Conservation (phyloP, 108 stramenopile genomes). For the Skeletonema costatum region DNA sequence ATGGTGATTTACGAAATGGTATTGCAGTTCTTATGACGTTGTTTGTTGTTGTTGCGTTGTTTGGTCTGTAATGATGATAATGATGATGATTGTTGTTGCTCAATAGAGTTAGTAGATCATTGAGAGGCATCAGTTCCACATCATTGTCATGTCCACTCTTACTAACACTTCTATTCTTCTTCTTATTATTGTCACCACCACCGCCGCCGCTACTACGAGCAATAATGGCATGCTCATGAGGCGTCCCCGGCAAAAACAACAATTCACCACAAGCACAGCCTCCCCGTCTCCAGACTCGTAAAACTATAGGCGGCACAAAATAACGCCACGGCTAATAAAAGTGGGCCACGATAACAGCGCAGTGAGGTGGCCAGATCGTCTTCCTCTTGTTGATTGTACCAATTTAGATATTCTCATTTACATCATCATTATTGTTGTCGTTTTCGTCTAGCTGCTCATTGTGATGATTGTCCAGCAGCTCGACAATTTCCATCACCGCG, state of each 20-base stretch:
- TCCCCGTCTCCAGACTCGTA: constrained; percentile 85
- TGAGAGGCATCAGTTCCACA: neutral
- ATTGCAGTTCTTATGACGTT: neutral
- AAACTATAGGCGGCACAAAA: constrained; percentile 79
- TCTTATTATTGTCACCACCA: neutral
- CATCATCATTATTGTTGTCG: neutral
- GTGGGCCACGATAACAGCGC: constrained; percentile 69
- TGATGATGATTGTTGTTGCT: neutral
- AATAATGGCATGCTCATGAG: constrained; percentile 46
- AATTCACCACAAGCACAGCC: constrained; percentile 90
- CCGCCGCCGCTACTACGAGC: neutral
- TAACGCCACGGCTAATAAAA: constrained; percentile 74
- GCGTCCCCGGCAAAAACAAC: constrained; percentile 86
- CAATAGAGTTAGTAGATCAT: too few species aligned
- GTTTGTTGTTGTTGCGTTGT: neutral
- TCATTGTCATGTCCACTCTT: neutral
- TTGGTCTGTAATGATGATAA: constrained; percentile 20
- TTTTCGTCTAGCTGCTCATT: too few species aligned
- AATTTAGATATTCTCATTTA: neutral
- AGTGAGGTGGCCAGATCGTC: constrained; percentile 48
- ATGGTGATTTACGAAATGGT: neutral
- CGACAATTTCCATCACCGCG: neutral
- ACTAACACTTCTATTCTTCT: neutral
- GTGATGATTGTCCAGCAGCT: neutral
- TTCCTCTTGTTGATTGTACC: constrained; percentile 9